These are phyloP conservation scores for Gracilariopsis chorda DNA, from an alignment of 23 red algal species.

Conservation along the genomic window DNA sequence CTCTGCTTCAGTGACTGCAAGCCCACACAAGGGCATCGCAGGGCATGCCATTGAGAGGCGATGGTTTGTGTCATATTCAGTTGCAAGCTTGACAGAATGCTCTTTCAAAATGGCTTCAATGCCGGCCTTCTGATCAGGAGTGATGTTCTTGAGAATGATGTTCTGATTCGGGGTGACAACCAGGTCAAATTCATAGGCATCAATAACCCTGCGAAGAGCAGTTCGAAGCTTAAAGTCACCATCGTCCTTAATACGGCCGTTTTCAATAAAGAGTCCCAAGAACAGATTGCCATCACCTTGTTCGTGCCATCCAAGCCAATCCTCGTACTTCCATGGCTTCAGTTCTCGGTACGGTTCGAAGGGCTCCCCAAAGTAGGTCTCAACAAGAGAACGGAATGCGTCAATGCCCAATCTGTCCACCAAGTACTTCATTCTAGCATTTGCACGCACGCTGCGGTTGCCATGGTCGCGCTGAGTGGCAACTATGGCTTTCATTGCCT, in stretches of 20 bases:
- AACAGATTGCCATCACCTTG: conserved; percentile 93
- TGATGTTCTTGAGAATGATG: conserved; percentile 90
- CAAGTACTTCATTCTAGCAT: conserved; percentile 98
- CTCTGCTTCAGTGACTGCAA: conserved; percentile 93
- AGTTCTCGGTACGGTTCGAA: conserved; percentile 73
- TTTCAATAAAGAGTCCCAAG: conserved; percentile 89
- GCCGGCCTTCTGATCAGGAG: conserved; percentile 61
- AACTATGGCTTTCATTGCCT: conserved; percentile 93
- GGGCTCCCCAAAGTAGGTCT: conserved; percentile 84
- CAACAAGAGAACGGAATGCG: conserved; percentile 84
- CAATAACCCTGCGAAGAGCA: conserved; percentile 79
- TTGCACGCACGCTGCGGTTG: conserved; percentile 85
- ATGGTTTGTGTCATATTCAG: conserved; percentile 57
- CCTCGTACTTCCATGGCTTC: conserved; percentile 89
- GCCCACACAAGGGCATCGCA: conserved; percentile 92
- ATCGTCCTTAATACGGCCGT: conserved; percentile 94
- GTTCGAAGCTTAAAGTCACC: conserved; percentile 73
- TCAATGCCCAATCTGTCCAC: conserved; percentile 94
- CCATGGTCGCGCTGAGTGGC: conserved; percentile 97
- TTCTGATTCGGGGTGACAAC: conserved; percentile 96
- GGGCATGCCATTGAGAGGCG: conserved; percentile 96
- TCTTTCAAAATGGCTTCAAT: conserved; percentile 81
- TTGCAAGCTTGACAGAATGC: conserved; percentile 64
- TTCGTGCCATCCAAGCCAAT: conserved; percentile 98
- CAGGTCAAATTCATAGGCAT: conserved; percentile 70